A percentile compares a stretch with the other conserved stretches of the same genome.
These are phyloP conservation scores for Alternaria angustiovoidea DNA, from an alignment of 2,329 filamentous ascomycete genomes.

Conservation along the genomic window DNA sequence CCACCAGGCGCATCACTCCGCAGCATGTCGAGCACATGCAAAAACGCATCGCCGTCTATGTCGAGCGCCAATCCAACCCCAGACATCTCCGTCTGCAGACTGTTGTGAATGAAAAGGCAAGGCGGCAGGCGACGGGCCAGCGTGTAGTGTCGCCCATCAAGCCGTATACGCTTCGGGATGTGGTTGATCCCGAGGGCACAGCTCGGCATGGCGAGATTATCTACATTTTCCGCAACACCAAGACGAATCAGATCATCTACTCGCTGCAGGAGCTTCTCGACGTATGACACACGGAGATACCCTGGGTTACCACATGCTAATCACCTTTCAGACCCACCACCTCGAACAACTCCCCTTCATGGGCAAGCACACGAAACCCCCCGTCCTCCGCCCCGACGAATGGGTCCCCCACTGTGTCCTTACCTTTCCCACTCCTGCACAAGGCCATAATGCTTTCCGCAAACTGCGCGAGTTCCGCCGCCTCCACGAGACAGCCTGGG, in stretches of 20 bases:
- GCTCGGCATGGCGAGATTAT: slow-evolving; percentile 64
- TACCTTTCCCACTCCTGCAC: slow-evolving; percentile 59
- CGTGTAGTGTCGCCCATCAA: slow-evolving; percentile 24
- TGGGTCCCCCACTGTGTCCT: slow-evolving; percentile 69
- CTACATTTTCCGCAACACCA: slow-evolving; percentile 68
- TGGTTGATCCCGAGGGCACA: slow-evolving; percentile 39
- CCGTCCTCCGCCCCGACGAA: slow-evolving; percentile 66
- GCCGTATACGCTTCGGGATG: slow-evolving; percentile 52
- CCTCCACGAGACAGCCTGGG: slow-evolving; percentile 67
- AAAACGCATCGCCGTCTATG: slow-evolving; percentile 27
- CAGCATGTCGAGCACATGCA: slow-evolving; percentile 10
- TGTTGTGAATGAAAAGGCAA: slow-evolving; percentile 37
- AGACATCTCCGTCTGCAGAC: slow-evolving; percentile 31
- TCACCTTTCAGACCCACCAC: slow-evolving; percentile 55
- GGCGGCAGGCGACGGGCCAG: slow-evolving; percentile 28
- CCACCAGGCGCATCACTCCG: slow-evolving; percentile 6
- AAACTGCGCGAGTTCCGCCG: slow-evolving; percentile 39
- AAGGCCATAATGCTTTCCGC: slow-evolving; percentile 64
- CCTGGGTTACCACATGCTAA: neutral
- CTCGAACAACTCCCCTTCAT: slow-evolving; percentile 68
- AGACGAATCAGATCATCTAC: slow-evolving; percentile 71
- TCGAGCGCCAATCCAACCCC: slow-evolving; percentile 37
- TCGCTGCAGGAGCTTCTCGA: slow-evolving; percentile 65
- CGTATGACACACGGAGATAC: slow-evolving; percentile 48
- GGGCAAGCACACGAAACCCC: slow-evolving; percentile 69